Base-by-base conservation (phyloP, 306 rosid species). In the Glycine tomentella region DNA sequence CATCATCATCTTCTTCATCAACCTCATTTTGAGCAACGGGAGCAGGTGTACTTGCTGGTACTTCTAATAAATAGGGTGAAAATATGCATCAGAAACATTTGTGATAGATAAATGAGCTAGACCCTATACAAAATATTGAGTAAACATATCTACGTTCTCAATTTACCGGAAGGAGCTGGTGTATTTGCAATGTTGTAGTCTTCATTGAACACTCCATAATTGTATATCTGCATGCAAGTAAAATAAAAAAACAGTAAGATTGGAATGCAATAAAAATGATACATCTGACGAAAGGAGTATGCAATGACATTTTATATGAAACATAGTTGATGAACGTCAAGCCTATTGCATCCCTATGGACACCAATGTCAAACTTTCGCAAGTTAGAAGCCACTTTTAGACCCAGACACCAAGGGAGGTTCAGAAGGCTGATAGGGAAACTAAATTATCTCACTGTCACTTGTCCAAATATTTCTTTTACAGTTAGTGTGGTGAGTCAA, bases 121-220 rank as follows among this genome's bases (percentile, higher is more conserved):
- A 48, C 57, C 36, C 36, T n/a, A 61, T 12, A 36, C 14, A 45
- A 69, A 65, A 46, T 36, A 58, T 52, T 25, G 31, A 50, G 69
- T 45, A 25, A 25, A 25, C 31, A 45, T 15, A 76, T 67, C 55
- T 53, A 42, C 56, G 63, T 62, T 68, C 56, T 75, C 67, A 25
- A 72, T 66, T n/a, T 90, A 90, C 97, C 94, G 33, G 78, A 81
- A 55, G 97, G 94, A 83, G 97, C 94, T 34, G 98, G 98, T 72
- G 98, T 93, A 78, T 87, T 90, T 59, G 98, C 98, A 79, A 93
- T 44, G 72, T 91, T 93, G 90, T 93, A 93, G 84, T 93, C 98
- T 86, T 93, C 98, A 75, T 51, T 93, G 76, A 8, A 93, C 61
- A 65, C 90, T 69, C 90, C 97, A 80, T 93, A 25, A 25, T 25